Conservation (phyloP, 768 basidiomycete genomes). For the Lactarius sp. region DNA sequence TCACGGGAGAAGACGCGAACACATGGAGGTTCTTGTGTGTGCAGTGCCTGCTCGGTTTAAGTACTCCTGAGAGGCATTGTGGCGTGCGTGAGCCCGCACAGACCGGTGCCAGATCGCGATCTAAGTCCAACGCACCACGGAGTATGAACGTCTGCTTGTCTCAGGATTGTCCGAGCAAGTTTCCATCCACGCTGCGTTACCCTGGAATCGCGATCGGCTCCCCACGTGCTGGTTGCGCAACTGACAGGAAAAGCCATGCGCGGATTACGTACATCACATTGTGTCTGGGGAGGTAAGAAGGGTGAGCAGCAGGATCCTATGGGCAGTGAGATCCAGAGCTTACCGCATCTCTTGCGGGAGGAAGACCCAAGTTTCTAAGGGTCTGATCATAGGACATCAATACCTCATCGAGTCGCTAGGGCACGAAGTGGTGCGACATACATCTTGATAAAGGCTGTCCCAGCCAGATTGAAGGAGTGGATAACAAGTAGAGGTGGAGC, state of each 20-base stretch:
- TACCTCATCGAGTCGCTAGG: no score
- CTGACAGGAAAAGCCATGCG: no score
- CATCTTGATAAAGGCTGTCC: conserved; percentile 19
- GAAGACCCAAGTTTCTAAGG: conserved; percentile 11
- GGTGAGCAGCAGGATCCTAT: background rate
- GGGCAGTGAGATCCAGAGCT: background rate
- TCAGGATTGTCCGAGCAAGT: conserved; percentile 17
- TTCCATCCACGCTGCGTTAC: conserved; percentile 17
- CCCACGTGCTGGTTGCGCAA: background rate
- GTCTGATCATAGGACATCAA: conserved; percentile 10
- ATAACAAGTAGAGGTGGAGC: conserved; percentile 10
- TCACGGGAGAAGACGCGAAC: conserved; percentile 25
- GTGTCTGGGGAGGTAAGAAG: background rate
- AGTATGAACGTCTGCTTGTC: background rate
- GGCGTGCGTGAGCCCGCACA: background rate
- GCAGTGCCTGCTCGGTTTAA: conserved; percentile 4
- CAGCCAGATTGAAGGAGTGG: conserved; percentile 11
- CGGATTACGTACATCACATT: conserved; percentile 6
- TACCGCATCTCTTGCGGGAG: conserved; percentile 8
- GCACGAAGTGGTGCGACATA: background rate
- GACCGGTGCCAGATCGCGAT: background rate
- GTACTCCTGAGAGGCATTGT: conserved; percentile 6
- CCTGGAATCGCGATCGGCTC: conserved; percentile 2
- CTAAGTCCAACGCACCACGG: conserved; percentile 7
- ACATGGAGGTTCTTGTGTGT: conserved; percentile 17